Conservation (phyloP, 1,139 yeast genomes). For the Candida buenavistaensis region DNA sequence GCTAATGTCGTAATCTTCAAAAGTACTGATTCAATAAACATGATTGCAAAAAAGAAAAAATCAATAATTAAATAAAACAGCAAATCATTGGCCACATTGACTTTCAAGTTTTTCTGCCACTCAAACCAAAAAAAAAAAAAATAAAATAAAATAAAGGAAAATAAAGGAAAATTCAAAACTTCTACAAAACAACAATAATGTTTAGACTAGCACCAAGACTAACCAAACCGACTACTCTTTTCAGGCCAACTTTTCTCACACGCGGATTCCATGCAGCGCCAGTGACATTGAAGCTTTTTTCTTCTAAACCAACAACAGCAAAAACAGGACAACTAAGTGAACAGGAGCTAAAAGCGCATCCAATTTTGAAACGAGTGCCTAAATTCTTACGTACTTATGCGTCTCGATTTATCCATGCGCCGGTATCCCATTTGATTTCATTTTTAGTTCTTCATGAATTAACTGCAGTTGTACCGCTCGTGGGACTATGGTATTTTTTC, state of each 20-base stretch:
- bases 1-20: too few relatives aligned
- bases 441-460: conserved; percentile 82
- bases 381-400: conserved; percentile 51
- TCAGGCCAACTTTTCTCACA: not conserved
- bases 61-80: too few relatives aligned
- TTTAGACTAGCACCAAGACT: not conserved
- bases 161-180: not conserved
- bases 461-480: conserved; percentile 78
- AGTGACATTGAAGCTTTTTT: conserved; percentile 2
- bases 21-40: too few relatives aligned
- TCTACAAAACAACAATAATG: not conserved
- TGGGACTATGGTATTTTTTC: conserved; percentile 73
- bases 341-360: conserved; percentile 19
- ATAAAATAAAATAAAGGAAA: not conserved
- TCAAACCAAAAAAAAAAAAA: not conserved
- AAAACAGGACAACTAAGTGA: too few relatives aligned
- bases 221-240: too few relatives aligned
- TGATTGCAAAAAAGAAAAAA: too few relatives aligned
- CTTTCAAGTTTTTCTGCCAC: too few relatives aligned
- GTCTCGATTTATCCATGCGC: conserved; percentile 53
- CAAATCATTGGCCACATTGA: too few relatives aligned
- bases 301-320: conserved; percentile 4
- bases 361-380: conserved; percentile 46
- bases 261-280: conserved; percentile 2
- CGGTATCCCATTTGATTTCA: conserved; percentile 69